Evolutionary conservation across 306 rosid genomes (phyloP), one percentile per base, ranked within the genome.

Genomic region (Prunus armeniaca): DNA sequence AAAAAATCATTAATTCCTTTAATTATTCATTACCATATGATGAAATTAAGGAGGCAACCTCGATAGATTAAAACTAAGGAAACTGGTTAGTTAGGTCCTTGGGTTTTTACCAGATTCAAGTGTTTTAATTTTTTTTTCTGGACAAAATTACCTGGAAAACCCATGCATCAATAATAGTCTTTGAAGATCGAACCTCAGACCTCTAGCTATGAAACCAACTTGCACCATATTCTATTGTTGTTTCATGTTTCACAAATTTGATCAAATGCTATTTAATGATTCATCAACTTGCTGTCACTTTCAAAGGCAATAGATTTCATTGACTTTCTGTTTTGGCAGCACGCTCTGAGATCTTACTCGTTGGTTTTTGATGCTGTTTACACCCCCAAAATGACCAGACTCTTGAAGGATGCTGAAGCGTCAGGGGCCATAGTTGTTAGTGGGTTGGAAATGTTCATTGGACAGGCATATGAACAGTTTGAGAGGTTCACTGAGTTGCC

Each of bases 321-420:
- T 60, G 67, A 69, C 19, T 73, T 75, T 79, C 76, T 72, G 77
- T 83, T 84, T 87, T 83, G 84, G 81, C 92, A 95, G 98, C 80
- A 82, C 75, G 92, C 90, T 62, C 84, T 95, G 72, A 87, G 75
- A 80, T 54, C 25, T 60, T 95, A 95, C 80, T 86, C 97, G 5
- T 78, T 95, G 78, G 97, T 92, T 79, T 95, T 95, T 12, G 98
- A 95, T 75, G 98, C 97, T 4, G 91, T 95, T 76, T 95, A 95
- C 86, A 89, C 93, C 6, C 98, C 98, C 25, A 89, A 83, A 81
- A 82, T 89, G 32, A 95, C 97, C 45, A 90, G 88, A 87, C 97
- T 95, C 69, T 83, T 94, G 85, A 87, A 75, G 69, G 98, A 94
- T 80, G 97, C 98, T n/a, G 89, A 86, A 73, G 98, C 90, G 75